These are phyloP conservation scores for Aspergillus sp. DNA, from an alignment of 2,329 filamentous ascomycete species.

Conservation along the genomic window DNA sequence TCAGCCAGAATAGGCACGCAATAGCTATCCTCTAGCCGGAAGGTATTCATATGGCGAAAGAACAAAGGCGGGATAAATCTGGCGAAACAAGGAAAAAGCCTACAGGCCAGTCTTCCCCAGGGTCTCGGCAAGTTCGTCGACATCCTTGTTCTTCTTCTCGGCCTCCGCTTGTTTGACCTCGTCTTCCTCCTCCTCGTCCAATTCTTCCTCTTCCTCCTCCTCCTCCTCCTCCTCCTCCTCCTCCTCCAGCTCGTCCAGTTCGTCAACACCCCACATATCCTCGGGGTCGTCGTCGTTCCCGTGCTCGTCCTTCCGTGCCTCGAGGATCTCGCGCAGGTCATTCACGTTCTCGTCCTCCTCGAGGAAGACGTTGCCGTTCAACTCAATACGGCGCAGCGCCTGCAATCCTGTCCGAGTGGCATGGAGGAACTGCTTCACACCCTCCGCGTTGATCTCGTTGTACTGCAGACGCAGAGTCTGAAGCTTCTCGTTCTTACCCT, in stretches of 20 bases:
- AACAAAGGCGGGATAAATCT: slow-evolving; percentile 14
- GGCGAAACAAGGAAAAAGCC: slow-evolving; percentile 15
- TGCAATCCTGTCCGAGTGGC: slow-evolving; percentile 65
- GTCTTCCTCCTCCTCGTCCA: slow-evolving; percentile 58
- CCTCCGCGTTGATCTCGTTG: slow-evolving; percentile 82
- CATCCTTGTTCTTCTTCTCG: slow-evolving; percentile 69
- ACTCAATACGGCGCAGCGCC: slow-evolving; percentile 72
- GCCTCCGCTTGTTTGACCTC: slow-evolving; percentile 58
- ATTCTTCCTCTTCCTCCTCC: slow-evolving; percentile 62
- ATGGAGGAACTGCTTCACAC: slow-evolving; percentile 62
- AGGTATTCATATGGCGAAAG: neutral
- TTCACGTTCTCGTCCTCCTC: slow-evolving; percentile 73
- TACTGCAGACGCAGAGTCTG: slow-evolving; percentile 80
- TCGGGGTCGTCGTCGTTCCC: slow-evolving; percentile 59
- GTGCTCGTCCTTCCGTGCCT: slow-evolving; percentile 68
- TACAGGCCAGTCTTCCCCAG: slow-evolving; percentile 60
- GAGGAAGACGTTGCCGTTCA: slow-evolving; percentile 92
- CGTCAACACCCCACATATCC: slow-evolving; percentile 78
- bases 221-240: slow-evolving; percentile 62
- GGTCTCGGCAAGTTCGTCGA: slow-evolving; percentile 71
- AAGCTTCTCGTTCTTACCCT: slow-evolving; percentile 71
- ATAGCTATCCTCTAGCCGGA: neutral
- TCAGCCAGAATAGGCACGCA: neutral
- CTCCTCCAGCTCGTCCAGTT: slow-evolving; percentile 77
- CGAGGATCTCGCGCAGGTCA: slow-evolving; percentile 63